Evolutionary conservation across 257 asterid species (phyloP).

Genomic region (Lithospermum erythrorhizon): DNA sequence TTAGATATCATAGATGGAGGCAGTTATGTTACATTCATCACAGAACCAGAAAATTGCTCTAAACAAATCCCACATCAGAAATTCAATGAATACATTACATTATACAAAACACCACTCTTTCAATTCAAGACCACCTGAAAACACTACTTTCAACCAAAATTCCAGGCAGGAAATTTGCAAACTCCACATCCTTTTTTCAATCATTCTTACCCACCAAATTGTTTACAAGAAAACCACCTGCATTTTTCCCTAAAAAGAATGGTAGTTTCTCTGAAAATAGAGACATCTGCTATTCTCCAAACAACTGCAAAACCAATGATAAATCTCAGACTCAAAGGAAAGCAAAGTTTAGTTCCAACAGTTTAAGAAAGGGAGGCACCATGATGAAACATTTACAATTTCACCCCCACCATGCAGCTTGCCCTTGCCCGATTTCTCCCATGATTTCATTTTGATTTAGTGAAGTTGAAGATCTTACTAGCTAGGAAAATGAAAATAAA

Average conservation of each 20-base stretch:
- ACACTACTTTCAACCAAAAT: constrained; percentile 13
- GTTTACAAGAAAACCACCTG: constrained; percentile 32
- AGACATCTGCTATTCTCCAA: constrained; percentile 23
- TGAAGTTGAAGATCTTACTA: too few species aligned
- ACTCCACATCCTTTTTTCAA: constrained; percentile 29
- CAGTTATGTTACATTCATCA: constrained; percentile 25
- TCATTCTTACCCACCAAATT: constrained; percentile 35
- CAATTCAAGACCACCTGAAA: constrained; percentile 19
- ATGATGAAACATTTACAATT: constrained; percentile 6
- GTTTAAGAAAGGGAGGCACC: constrained; percentile 17
- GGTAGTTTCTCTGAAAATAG: constrained; percentile 15
- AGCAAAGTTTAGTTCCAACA: constrained; percentile 18
- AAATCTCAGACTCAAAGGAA: constrained; percentile 29
- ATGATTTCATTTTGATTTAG: not conserved
- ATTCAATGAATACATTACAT: constrained; percentile 11
- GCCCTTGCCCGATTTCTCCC: constrained; percentile 81
- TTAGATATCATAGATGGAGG: constrained; percentile 30
- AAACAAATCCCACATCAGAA: constrained; percentile 27
- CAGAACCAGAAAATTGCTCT: constrained; percentile 25
- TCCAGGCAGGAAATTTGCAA: constrained; percentile 36
- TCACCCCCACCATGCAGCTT: constrained; percentile 93
- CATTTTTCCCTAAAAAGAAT: constrained; percentile 61
- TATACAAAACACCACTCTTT: constrained; percentile 13
- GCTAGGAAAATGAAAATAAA: too few species aligned
- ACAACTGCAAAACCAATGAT: constrained; percentile 15